Evolutionary conservation across 116 monocot species (phyloP).

Genomic region (Phalaenopsis hybrid): DNA sequence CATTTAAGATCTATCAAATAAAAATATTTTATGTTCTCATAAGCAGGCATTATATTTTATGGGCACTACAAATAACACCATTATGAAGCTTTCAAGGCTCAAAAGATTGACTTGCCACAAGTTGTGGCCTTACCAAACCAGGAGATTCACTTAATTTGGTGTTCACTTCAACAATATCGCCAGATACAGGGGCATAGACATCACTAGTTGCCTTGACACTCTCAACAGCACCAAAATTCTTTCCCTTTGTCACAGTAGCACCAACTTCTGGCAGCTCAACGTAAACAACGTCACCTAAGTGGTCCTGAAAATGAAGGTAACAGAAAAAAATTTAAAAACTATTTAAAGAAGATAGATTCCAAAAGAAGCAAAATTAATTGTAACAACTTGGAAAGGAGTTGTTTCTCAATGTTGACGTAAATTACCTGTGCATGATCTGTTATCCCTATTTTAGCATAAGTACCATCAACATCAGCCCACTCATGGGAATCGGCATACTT

Average conservation of each 20-base stretch:
- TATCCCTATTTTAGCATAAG: constrained; percentile 80
- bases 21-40: neutral
- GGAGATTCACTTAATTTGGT: constrained; percentile 54
- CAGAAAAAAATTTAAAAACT: neutral
- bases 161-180: constrained; percentile 79
- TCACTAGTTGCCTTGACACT: constrained; percentile 98
- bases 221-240: constrained; percentile 88
- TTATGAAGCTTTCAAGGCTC: neutral
- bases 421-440: constrained; percentile 96
- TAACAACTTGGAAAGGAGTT: neutral
- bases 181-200: constrained; percentile 75
- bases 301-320: constrained; percentile 37
- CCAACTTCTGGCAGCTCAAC: constrained; percentile 91
- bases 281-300: constrained; percentile 90
- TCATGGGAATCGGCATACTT: constrained; percentile 90
- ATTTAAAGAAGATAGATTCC: neutral
- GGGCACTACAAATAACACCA: neutral
- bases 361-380: neutral
- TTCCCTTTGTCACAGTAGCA: constrained; percentile 45
- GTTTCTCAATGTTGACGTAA: neutral
- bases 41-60: neutral
- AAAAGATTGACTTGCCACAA: neutral
- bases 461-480: constrained; percentile 82
- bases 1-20: neutral
- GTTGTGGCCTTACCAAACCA: constrained; percentile 61